Evolutionary conservation across 352 stramenopile genomes (phyloP), one percentile per base, ranked within the genome.

Genomic region (Pythium coloratum): DNA sequence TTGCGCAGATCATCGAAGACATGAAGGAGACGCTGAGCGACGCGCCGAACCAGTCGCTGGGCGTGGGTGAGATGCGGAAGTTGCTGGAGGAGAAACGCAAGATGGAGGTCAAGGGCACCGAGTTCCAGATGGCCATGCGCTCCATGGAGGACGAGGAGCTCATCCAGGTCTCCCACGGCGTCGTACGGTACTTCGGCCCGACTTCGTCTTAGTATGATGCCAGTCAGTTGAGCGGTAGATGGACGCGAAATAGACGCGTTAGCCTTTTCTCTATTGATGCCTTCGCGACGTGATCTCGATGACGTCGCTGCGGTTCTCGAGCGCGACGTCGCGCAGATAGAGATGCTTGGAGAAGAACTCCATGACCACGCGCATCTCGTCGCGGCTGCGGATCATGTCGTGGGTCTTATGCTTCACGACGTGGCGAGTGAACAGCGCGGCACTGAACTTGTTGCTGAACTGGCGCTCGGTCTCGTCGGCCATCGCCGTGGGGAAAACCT

Each of bases 121-220:
- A 98, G 62, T 89, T 98, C 53, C 80, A 96, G 40, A 89, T 92
- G 67, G 90, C 91, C 12, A 69, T 98, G 34, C 86, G 91, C 3
- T 74, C 84, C 50, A 80, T 98, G 55, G 95, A 98, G 62, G 86
- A 94, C 44, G 94, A 98, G 68, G 94, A 87, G 49, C 70, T 97
- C 30, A 82, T 99, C 59, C 92, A 98, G 73, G 89, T 97, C 42
- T 96, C 94, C 20, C 92, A 98, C 70, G 84, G 94, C 14, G 76
- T 91, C 47, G 84, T 95, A 50, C 81, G 83, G 44, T 91, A 83
- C 69, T 89, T 91, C 55, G 85, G 85, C 32, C 34, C 46, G 9
- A 20, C 55, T 1, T 59, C 47, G 44, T 59, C 55, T 24, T 55
- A 55, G 49, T 51, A 51, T 13, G 7, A 13, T 42, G 12, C 7